phyloP scores from a whole-genome alignment of 2,329 filamentous ascomycete species.

The Akanthomyces dipterigenus region DNA sequence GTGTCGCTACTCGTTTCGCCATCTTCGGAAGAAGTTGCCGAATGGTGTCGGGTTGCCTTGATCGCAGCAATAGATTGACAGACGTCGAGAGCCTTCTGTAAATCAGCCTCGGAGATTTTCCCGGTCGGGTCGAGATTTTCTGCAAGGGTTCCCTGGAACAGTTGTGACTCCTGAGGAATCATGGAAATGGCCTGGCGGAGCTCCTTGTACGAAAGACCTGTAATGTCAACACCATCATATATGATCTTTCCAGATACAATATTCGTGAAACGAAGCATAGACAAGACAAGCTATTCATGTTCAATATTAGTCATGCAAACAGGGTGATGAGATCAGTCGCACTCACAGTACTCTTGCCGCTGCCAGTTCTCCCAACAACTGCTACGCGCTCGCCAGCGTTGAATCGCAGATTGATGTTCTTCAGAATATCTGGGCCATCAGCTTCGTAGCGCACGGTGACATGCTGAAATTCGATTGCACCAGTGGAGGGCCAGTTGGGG shows the following conservation, averaged over 20 bases:
- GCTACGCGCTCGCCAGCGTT: conserved; percentile 68
- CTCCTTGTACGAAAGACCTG: conserved; percentile 38
- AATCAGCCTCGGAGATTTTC: conserved; percentile 42
- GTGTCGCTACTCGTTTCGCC: conserved; percentile 17
- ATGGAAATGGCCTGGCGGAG: conserved; percentile 50
- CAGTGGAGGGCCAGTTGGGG: conserved; percentile 37
- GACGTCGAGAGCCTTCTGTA: conserved; percentile 54
- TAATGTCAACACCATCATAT: conserved; percentile 51
- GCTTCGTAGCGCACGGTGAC: conserved; percentile 43
- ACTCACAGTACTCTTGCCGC: conserved; percentile 72
- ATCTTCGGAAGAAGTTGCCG: conserved; percentile 17
- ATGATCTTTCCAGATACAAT: conserved; percentile 45
- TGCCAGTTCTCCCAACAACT: conserved; percentile 73
- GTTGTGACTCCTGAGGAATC: conserved; percentile 53
- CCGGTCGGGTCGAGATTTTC: conserved; percentile 60
- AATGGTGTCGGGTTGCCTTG: conserved; percentile 30
- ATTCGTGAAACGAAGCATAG: conserved; percentile 48
- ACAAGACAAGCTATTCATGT: conserved; percentile 38
- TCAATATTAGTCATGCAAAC: neutral
- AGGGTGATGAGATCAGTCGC: neutral
- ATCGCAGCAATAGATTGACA: conserved; percentile 54
- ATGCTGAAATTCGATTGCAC: conserved; percentile 42
- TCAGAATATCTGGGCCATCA: conserved; percentile 41
- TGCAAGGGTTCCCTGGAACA: conserved; percentile 46
- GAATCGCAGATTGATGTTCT: conserved; percentile 43